Percentiles rank a stretch among this genome's conserved stretches.
phyloP scores from a whole-genome alignment of 352 stramenopile genomes.

The Pythium aristosporum region DNA sequence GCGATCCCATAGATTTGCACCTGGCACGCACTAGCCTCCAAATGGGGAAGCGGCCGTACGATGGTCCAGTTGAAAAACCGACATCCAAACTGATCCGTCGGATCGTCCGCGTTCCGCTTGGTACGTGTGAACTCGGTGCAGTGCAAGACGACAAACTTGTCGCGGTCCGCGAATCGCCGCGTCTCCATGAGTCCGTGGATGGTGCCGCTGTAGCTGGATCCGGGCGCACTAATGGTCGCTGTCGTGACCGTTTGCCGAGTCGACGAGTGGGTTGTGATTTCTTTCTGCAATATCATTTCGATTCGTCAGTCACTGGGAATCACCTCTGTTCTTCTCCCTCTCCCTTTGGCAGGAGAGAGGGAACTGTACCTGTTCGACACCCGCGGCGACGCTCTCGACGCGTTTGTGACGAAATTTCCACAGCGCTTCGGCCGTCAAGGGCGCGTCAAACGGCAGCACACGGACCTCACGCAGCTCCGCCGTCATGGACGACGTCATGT shows the following conservation, averaged over 20 bases:
- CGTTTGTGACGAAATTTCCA: not conserved
- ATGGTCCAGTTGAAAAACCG: not conserved
- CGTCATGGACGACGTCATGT: not conserved
- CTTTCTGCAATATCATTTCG: no score
- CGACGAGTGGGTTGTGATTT: no score
- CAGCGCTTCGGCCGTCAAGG: slow-evolving; percentile 1
- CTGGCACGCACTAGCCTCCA: not conserved
- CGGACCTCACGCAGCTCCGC: slow-evolving; percentile 8
- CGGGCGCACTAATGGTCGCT: no score
- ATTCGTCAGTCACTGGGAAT: no score
- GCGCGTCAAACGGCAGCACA: slow-evolving; percentile 16
- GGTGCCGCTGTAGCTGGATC: not conserved
- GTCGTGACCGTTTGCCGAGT: no score
- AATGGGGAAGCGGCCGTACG: not conserved
- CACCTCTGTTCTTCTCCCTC: no score
- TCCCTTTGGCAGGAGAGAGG: no score
- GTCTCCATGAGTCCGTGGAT: not conserved
- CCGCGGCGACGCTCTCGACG: not conserved
- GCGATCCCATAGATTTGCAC: no score
- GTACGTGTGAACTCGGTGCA: slow-evolving; percentile 34
- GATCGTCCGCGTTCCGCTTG: not conserved
- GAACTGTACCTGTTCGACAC: not conserved
- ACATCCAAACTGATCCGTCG: not conserved
- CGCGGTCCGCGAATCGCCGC: slow-evolving; percentile 34
- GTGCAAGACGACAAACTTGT: slow-evolving; percentile 38